Evolutionary conservation across 768 basidiomycete species (phyloP).

Genomic region (Suillus subaureus): DNA sequence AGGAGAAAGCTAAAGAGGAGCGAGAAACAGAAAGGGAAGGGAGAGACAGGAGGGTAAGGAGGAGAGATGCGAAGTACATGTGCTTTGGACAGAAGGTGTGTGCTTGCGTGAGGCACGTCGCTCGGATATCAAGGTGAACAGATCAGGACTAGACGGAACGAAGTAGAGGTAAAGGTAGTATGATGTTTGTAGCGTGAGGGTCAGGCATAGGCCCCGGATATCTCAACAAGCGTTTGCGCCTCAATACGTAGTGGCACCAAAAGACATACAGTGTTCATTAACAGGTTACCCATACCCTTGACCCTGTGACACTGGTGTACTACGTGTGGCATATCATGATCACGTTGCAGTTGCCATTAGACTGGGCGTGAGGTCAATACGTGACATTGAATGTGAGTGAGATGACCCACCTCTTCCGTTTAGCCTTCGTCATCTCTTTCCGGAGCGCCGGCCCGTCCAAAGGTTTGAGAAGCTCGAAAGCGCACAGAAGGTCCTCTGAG

Average conservation of each 20-base stretch:
- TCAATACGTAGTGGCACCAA: neutral
- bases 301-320: constrained; percentile 10
- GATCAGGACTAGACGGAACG: constrained; percentile 27
- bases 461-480: constrained; percentile 96
- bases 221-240: constrained; percentile 13
- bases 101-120: constrained; percentile 20
- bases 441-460: constrained; percentile 91
- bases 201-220: constrained; percentile 28
- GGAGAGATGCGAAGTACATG: constrained; percentile 37
- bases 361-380: constrained; percentile 18
- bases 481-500: constrained; percentile 95
- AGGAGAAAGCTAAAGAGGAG: constrained; percentile 21
- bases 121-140: constrained; percentile 32
- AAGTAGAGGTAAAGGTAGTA: constrained; percentile 22
- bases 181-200: constrained; percentile 25
- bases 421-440: constrained; percentile 98
- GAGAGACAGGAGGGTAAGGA: constrained; percentile 22
- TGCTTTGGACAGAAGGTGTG: constrained; percentile 30
- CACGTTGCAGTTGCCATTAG: constrained; percentile 38
- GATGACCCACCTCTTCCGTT: constrained; percentile 83
- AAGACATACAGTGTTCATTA: constrained; percentile 4
- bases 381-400: neutral
- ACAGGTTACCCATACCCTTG: neutral
- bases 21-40: constrained; percentile 19
- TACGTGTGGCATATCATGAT: constrained; percentile 10